These are phyloP conservation scores for Funneliformis caledonium DNA, from an alignment of 371 early-diverging fungal genomes.

Conservation along the genomic window DNA sequence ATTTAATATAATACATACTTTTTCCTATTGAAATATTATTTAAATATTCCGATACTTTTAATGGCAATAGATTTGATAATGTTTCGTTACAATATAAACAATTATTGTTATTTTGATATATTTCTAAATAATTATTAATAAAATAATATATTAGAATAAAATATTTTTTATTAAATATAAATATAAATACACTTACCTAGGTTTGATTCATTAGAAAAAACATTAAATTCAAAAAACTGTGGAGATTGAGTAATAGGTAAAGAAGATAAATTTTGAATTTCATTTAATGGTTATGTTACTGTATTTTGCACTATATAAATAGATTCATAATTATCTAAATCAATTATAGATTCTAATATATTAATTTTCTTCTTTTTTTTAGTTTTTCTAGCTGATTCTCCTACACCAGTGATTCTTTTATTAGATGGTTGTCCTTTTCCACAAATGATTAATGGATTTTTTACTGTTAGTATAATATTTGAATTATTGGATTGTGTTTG, in stretches of 20 bases:
- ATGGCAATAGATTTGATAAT: neutral
- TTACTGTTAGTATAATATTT: neutral
- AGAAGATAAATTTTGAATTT: too few relatives aligned
- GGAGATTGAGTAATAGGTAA: neutral
- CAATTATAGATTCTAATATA: too few relatives aligned
- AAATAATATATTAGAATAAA: too few relatives aligned
- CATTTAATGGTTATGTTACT: too few relatives aligned
- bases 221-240: neutral
- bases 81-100: slow-evolving; percentile 10
- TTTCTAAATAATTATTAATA: too few relatives aligned
- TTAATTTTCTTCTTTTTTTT: neutral
- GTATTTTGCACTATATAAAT: too few relatives aligned
- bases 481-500: neutral
- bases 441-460: neutral
- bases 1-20: neutral
- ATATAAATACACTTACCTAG: too few relatives aligned
- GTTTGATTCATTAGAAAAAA: neutral
- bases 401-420: neutral
- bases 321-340: too few relatives aligned
- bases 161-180: too few relatives aligned
- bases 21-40: neutral
- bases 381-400: neutral
- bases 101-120: too few relatives aligned
- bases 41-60: slow-evolving; percentile 21
- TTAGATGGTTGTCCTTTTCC: neutral